Evolutionary conservation across 345 rosid genomes (phyloP).

Genomic region (Balakata baccata): DNA sequence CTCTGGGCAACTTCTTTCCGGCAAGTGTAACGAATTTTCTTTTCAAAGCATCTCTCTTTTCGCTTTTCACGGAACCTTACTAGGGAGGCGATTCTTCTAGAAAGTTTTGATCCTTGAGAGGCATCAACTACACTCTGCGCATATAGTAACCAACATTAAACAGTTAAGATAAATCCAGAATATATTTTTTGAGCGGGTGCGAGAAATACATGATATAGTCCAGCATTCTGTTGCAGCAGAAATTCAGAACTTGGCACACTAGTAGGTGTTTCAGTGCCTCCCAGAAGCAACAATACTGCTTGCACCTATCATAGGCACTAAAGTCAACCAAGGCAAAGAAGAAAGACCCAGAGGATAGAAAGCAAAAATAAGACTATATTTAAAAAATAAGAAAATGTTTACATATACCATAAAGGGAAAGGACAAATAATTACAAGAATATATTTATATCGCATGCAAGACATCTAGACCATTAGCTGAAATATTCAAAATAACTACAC

Average conservation of each 20-base stretch:
- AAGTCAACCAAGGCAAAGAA: conserved; percentile 13
- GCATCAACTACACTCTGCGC: conserved; percentile 34
- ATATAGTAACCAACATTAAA: conserved; percentile 17
- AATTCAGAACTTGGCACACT: conserved; percentile 30
- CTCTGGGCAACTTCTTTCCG: conserved; percentile 47
- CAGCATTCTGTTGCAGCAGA: conserved; percentile 29
- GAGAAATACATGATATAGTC: conserved; percentile 19
- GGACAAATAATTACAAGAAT: not conserved
- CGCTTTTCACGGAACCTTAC: conserved; percentile 46
- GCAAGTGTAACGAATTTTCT: conserved; percentile 41
- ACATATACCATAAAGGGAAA: not conserved
- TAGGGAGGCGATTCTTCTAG: conserved; percentile 42
- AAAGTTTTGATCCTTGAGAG: conserved; percentile 35
- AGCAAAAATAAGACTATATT: not conserved
- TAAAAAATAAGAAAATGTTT: not conserved
- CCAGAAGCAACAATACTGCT: conserved; percentile 38
- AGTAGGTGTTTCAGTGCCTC: conserved; percentile 28
- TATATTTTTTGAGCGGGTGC: conserved; percentile 1
- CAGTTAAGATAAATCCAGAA: not conserved
- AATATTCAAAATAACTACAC: not conserved
- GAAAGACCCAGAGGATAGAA: not conserved
- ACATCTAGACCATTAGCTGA: not conserved
- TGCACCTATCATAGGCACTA: conserved; percentile 36
- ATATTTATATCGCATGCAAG: not conserved
- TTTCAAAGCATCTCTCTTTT: conserved; percentile 46